Evolutionary conservation across 345 rosid species (phyloP).

Genomic region (Arabidopsis suecica): DNA sequence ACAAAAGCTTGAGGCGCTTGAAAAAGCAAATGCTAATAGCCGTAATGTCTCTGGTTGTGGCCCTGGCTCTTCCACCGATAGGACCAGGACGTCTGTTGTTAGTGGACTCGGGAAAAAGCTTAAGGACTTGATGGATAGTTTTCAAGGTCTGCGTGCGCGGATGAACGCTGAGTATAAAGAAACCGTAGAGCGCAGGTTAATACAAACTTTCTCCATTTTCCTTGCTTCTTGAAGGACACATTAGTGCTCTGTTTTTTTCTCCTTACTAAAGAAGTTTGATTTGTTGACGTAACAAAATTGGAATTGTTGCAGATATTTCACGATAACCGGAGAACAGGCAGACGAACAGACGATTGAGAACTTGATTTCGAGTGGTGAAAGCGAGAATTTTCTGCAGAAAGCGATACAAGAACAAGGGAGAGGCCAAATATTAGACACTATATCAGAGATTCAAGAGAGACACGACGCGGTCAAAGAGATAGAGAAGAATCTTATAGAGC

Average conservation of each 20-base stretch:
- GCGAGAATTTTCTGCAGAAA: slow-evolving; percentile 80
- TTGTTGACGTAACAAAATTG: not conserved
- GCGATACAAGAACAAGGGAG: slow-evolving; percentile 92
- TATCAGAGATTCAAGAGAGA: slow-evolving; percentile 88
- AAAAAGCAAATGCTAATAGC: slow-evolving; percentile 64
- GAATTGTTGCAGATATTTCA: slow-evolving; percentile 55
- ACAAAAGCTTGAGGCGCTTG: slow-evolving; percentile 75
- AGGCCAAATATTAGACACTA: slow-evolving; percentile 79
- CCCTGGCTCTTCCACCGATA: slow-evolving; percentile 79
- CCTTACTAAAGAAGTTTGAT: slow-evolving; percentile 1
- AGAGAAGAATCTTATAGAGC: slow-evolving; percentile 79
- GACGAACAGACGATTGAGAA: slow-evolving; percentile 79
- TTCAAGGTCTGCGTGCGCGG: slow-evolving; percentile 61
- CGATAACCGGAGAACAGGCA: slow-evolving; percentile 72
- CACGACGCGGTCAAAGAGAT: slow-evolving; percentile 85
- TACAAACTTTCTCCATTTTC: not conserved
- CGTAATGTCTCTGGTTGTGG: slow-evolving; percentile 70
- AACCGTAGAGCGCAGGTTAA: slow-evolving; percentile 73
- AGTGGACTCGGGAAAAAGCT: slow-evolving; percentile 78
- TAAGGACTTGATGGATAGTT: slow-evolving; percentile 76
- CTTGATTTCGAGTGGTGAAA: slow-evolving; percentile 81
- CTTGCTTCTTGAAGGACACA: not conserved
- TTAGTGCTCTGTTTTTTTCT: not conserved
- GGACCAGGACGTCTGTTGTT: slow-evolving; percentile 81
- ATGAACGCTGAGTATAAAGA: slow-evolving; percentile 75